A percentile compares a stretch with the other conserved stretches of the same genome.
Evolutionary conservation across 2,329 filamentous ascomycete species (phyloP).

Genomic region (Penicillium palitans): DNA sequence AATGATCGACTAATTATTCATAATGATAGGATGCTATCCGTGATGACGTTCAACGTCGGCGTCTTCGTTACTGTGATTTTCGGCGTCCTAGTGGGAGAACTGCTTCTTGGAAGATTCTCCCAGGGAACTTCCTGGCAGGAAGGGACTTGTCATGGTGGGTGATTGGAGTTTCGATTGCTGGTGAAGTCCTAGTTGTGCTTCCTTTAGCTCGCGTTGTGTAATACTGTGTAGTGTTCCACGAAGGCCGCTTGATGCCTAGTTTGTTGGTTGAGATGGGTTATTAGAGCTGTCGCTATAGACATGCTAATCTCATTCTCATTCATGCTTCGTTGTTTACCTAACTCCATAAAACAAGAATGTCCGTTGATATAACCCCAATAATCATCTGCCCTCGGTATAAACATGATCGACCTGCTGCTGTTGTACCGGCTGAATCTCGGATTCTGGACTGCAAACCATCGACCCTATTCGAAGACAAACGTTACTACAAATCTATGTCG

Average conservation of each 20-base stretch:
- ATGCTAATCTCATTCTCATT: neutral
- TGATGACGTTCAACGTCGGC: conserved; percentile 9
- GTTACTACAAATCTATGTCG: neutral
- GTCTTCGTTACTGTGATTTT: conserved; percentile 3
- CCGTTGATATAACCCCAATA: neutral
- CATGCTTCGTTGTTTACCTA: neutral
- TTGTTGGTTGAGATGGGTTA: neutral
- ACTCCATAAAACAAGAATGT: neutral
- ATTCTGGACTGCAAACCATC: neutral
- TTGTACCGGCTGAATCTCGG: neutral
- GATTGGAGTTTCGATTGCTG: neutral
- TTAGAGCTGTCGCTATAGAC: neutral
- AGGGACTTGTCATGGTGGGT: neutral
- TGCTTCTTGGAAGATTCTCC: conserved; percentile 6
- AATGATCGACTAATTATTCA: neutral
- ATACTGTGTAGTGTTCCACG: no score
- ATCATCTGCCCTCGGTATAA: neutral
- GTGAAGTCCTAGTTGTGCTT: no score
- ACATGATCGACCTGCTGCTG: neutral
- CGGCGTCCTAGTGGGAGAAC: conserved; percentile 3
- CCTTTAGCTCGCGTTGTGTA: neutral
- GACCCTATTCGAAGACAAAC: neutral
- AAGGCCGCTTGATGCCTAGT: neutral
- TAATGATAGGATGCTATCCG: conserved; percentile 5
- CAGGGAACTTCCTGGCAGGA: conserved; percentile 1